A percentile compares a stretch with the other conserved stretches of the same genome.
These are phyloP conservation scores for Mortierella hygrophila DNA, from an alignment of 192 early-diverging fungal species.

Conservation along the genomic window DNA sequence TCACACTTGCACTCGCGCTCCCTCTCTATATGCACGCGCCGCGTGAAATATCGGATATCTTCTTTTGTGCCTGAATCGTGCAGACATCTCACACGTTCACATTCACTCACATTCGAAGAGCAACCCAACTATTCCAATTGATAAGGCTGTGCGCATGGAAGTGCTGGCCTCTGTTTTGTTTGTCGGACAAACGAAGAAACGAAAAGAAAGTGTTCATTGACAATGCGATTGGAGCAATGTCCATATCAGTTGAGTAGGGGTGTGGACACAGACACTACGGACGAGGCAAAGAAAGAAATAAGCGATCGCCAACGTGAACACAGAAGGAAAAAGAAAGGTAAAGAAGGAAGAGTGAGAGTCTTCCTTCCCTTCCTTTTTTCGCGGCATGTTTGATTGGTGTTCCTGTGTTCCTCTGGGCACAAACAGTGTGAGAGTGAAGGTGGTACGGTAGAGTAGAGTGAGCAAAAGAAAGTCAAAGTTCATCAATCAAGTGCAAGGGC, in stretches of 20 bases:
- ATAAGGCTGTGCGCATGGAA: not conserved
- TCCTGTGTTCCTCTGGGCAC: not conserved
- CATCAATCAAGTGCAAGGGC: not conserved
- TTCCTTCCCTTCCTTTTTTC: not conserved
- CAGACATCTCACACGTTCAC: not conserved
- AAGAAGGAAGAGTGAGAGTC: not conserved
- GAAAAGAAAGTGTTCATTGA: not conserved
- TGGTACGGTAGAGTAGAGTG: not conserved
- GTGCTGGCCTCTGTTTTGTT: not conserved
- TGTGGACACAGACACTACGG: not conserved
- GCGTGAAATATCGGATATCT: not conserved
- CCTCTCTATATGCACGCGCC: not conserved
- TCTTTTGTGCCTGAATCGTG: not conserved
- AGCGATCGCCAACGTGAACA: too few species aligned
- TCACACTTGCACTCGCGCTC: not conserved
- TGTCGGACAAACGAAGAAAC: not conserved
- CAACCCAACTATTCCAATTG: not conserved
- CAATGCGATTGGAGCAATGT: not conserved
- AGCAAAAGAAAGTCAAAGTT: not conserved
- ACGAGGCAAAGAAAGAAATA: not conserved
- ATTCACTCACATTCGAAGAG: not conserved
- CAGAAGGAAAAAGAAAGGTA: not conserved
- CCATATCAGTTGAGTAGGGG: too few species aligned
- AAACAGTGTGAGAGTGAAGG: not conserved
- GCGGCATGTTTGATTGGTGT: conserved; percentile 1